Evolutionary conservation across 164 flowering plant species (phyloP).

Genomic region (Annona cherimola): DNA sequence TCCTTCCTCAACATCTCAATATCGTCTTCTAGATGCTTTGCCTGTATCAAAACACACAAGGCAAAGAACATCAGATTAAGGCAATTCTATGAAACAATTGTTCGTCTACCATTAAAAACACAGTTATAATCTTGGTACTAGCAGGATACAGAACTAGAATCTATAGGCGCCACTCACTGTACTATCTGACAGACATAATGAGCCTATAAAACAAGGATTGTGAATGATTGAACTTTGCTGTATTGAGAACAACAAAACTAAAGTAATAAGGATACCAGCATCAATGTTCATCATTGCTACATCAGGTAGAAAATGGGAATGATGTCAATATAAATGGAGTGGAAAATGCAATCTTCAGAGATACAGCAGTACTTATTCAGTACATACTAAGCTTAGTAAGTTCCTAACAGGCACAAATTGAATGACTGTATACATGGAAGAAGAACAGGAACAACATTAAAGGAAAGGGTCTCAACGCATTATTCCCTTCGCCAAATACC

Average conservation of each 20-base stretch:
- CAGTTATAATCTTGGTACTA: background rate
- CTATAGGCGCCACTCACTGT: background rate
- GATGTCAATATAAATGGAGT: background rate
- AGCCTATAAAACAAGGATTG: background rate
- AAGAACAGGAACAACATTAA: too few species aligned
- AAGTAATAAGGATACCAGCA: background rate
- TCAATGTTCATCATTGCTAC: background rate
- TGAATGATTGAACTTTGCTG: background rate
- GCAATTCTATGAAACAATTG: background rate
- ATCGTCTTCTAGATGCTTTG: slow-evolving; percentile 55
- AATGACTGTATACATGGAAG: too few species aligned
- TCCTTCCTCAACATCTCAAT: slow-evolving; percentile 62
- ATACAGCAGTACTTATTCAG: too few species aligned
- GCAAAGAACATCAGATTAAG: slow-evolving; percentile 1
- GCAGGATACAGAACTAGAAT: background rate
- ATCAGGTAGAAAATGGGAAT: background rate
- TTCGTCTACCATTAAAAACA: background rate
- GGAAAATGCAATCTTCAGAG: background rate
- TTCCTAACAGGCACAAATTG: too few species aligned
- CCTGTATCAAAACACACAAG: slow-evolving; percentile 34
- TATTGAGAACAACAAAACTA: too few species aligned
- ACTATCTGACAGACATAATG: background rate
- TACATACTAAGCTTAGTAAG: too few species aligned
- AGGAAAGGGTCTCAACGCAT: too few species aligned
- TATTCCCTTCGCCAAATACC: too few species aligned